Percentiles rank a stretch among this genome's conserved stretches.
Evolutionary conservation across 2,329 filamentous ascomycete species (phyloP).

Genomic region (Tolypocladium ovalisporum): DNA sequence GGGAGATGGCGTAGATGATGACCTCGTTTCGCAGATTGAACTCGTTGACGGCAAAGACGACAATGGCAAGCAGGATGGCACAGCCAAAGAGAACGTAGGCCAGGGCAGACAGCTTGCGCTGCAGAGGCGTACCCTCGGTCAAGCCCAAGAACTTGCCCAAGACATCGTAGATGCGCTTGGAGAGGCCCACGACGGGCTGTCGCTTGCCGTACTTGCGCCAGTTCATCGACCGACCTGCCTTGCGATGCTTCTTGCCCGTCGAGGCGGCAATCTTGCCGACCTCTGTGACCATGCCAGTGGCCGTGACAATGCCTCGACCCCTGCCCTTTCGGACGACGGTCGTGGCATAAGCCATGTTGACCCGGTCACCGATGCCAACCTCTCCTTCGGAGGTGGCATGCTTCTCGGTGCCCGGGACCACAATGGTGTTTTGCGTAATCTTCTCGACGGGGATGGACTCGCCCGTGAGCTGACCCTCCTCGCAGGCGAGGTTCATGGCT

Average conservation of each 20-base stretch:
- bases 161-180: slow-evolving; percentile 35
- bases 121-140: slow-evolving; percentile 62
- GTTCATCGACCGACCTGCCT: slow-evolving; percentile 43
- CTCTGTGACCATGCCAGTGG: slow-evolving; percentile 62
- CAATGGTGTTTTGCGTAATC: slow-evolving; percentile 38
- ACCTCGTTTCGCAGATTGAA: slow-evolving; percentile 41
- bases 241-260: slow-evolving; percentile 39
- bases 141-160: slow-evolving; percentile 49
- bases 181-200: slow-evolving; percentile 34
- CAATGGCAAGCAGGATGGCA: slow-evolving; percentile 46
- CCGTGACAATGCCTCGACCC: slow-evolving; percentile 60
- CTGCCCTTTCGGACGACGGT: slow-evolving; percentile 64
- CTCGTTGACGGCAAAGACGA: slow-evolving; percentile 47
- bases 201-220: slow-evolving; percentile 41
- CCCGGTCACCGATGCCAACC: slow-evolving; percentile 58
- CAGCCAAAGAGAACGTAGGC: slow-evolving; percentile 67
- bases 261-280: slow-evolving; percentile 58
- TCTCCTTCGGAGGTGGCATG: slow-evolving; percentile 32
- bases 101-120: slow-evolving; percentile 67
- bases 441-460: slow-evolving; percentile 66
- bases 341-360: slow-evolving; percentile 67
- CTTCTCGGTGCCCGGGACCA: slow-evolving; percentile 33
- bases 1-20: slow-evolving; percentile 46
- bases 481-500: slow-evolving; percentile 68
- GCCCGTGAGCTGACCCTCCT: slow-evolving; percentile 68